Conservation (phyloP, 192 early-diverging fungal species). For the Coemansia sp. region DNA sequence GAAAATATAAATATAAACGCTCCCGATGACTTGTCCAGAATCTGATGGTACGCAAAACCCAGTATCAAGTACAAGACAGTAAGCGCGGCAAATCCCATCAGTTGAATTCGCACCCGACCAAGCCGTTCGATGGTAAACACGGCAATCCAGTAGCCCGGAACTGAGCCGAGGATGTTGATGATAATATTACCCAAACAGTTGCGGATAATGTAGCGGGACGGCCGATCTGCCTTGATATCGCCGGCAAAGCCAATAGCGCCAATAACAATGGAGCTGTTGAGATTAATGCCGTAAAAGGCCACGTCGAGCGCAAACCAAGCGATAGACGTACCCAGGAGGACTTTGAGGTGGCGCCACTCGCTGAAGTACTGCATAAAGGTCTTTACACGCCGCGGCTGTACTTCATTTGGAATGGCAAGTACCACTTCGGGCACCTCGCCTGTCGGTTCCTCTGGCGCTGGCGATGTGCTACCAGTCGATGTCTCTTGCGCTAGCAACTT, state of each 20-base stretch:
- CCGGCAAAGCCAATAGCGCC: constrained; percentile 63
- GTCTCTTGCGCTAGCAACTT: constrained; percentile 37
- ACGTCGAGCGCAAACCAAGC: constrained; percentile 77
- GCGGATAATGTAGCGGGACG: constrained; percentile 55
- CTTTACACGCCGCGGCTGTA: constrained; percentile 1
- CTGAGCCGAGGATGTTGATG: constrained; percentile 78
- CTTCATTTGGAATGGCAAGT: neutral
- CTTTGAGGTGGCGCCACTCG: constrained; percentile 74
- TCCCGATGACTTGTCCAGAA: constrained; percentile 53
- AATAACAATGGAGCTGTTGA: constrained; percentile 75
- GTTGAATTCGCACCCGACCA: constrained; percentile 89
- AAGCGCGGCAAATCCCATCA: constrained; percentile 77
- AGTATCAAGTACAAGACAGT: constrained; percentile 72
- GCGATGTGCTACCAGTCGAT: neutral
- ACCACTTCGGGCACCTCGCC: neutral
- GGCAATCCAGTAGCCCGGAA: constrained; percentile 95
- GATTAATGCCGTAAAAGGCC: constrained; percentile 77
- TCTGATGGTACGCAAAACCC: constrained; percentile 67
- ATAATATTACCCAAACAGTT: constrained; percentile 87
- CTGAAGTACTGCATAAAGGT: constrained; percentile 73
- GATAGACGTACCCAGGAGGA: constrained; percentile 70
- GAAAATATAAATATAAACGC: constrained; percentile 68
- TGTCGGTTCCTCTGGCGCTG: neutral
- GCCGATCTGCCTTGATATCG: constrained; percentile 13
- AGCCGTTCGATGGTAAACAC: constrained; percentile 82